phyloP scores from a whole-genome alignment of 345 rosid species.

The Ceriops zippeliana region DNA sequence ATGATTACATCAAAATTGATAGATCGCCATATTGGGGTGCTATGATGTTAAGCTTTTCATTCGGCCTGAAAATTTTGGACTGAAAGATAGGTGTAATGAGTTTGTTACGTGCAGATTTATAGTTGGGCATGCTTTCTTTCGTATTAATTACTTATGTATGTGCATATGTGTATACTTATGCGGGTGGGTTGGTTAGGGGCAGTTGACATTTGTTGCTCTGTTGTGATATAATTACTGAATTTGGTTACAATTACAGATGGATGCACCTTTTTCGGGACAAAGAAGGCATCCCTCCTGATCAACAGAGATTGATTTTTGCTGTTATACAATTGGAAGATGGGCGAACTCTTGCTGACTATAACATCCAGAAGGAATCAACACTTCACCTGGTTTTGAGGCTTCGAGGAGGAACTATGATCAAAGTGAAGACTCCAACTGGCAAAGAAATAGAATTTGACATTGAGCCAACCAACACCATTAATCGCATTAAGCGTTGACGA shows the following conservation, averaged over 20 bases:
- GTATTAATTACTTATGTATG: too few species aligned
- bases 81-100: too few species aligned
- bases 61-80: too few species aligned
- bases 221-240: neutral
- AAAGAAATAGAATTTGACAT: slow-evolving; percentile 97
- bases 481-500: slow-evolving; percentile 94
- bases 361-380: slow-evolving; percentile 96
- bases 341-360: slow-evolving; percentile 81
- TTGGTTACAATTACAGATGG: neutral
- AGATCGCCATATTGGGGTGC: too few species aligned
- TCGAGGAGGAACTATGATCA: slow-evolving; percentile 97
- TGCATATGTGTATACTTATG: too few species aligned
- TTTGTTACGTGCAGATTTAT: too few species aligned
- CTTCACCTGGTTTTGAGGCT: slow-evolving; percentile 90
- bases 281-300: slow-evolving; percentile 92
- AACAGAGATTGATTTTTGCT: slow-evolving; percentile 90
- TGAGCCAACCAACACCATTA: slow-evolving; percentile 92
- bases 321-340: slow-evolving; percentile 98
- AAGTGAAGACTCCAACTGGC: slow-evolving; percentile 92
- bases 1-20: too few species aligned
- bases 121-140: too few species aligned
- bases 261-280: slow-evolving; percentile 51
- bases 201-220: neutral
- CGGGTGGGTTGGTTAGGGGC: too few species aligned
- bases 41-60: too few species aligned